Conservation (phyloP, 164 flowering plant species). For the Vitis cinerea region DNA sequence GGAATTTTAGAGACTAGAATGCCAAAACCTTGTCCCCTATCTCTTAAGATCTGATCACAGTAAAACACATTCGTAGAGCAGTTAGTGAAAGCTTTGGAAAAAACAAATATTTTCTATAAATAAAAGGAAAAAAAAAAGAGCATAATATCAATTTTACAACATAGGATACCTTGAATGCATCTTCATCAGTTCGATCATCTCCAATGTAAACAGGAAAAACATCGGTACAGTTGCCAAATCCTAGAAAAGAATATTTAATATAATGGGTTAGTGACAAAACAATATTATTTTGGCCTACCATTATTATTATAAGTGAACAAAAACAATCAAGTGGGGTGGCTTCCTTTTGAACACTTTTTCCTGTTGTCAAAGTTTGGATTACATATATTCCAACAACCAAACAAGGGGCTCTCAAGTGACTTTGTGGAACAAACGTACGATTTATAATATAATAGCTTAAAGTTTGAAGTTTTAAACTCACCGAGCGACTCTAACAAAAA, state of each 20-base stretch:
- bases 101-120: too few relatives aligned
- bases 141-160: background rate
- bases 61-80: background rate
- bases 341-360: background rate
- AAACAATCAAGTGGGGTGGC: background rate
- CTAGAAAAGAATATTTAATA: slow-evolving; percentile 19
- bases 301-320: background rate
- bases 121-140: background rate
- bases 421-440: background rate
- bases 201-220: slow-evolving; percentile 77
- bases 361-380: background rate
- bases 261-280: slow-evolving; percentile 7
- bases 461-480: slow-evolving; percentile 21
- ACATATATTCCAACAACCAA: background rate
- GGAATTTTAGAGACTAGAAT: slow-evolving; percentile 69
- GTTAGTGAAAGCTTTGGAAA: too few relatives aligned
- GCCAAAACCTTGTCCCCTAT: slow-evolving; percentile 75
- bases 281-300: background rate
- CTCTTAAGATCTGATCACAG: slow-evolving; percentile 40
- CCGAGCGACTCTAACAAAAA: slow-evolving; percentile 73
- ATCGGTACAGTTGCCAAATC: slow-evolving; percentile 50
- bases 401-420: background rate
- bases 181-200: slow-evolving; percentile 76
- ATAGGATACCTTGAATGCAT: slow-evolving; percentile 72
- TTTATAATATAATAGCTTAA: background rate